phyloP scores from a whole-genome alignment of 2,329 filamentous ascomycete species.

The Aureobasidium sp. region DNA sequence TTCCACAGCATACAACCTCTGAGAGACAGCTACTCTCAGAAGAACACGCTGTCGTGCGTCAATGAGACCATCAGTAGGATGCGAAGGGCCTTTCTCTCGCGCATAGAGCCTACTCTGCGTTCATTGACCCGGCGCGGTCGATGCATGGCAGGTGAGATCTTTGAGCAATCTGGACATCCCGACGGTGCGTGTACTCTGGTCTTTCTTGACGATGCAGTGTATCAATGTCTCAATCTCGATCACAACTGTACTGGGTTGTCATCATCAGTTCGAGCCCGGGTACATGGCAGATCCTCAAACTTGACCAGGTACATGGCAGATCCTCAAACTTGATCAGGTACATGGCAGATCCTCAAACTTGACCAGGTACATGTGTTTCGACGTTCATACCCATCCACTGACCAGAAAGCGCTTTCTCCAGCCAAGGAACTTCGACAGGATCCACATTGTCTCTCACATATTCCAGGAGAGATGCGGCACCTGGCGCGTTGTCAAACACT shows the following conservation, averaged over 20 bases:
- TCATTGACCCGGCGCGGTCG: neutral
- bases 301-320: no score
- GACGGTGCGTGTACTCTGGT: neutral
- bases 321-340: no score
- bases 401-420: neutral
- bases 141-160: neutral
- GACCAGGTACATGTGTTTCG: neutral
- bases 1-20: neutral
- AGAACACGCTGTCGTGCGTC: neutral
- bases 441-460: conserved; percentile 12
- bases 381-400: conserved; percentile 5
- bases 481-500: conserved; percentile 9
- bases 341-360: no score
- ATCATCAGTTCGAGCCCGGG: no score
- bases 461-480: conserved; percentile 1
- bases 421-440: conserved; percentile 8
- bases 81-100: neutral
- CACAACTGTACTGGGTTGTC: neutral
- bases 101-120: neutral
- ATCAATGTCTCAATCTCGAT: neutral
- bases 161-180: neutral
- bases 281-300: no score
- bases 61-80: neutral
- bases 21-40: neutral
- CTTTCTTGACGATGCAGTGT: neutral